Evolutionary conservation across 2,329 filamentous ascomycete species (phyloP), one percentile per base, ranked within the genome.

Genomic region (Hawksworthiomyces lignivorus): DNA sequence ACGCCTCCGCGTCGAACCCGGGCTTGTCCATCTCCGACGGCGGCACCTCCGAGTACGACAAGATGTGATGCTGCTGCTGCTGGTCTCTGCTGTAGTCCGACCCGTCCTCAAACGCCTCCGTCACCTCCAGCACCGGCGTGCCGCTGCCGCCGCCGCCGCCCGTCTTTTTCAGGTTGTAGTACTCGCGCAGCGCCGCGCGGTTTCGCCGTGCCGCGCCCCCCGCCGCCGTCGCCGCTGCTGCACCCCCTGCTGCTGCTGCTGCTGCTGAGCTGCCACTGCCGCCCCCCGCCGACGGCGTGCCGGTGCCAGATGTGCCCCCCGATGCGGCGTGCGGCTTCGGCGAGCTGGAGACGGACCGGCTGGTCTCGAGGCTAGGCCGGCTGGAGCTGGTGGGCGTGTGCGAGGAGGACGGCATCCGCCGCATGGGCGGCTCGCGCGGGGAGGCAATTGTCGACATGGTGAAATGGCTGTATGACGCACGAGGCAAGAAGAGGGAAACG

Each of bases 111-210:
- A 52, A 44, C 24, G 44, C 26, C 39, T 51, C 70, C 48, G 62
- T 76, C 54, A 62, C 66, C 55, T 66, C 63, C 35, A 63, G 62
- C 21, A 48, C 62, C 14, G 59, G 72, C 50, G 61, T 56, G 17
- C 52, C 53, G 28, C 56, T 62, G 24, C 18, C 17, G 31, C 11
- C 11, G 31, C 30, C 26, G 63, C 57, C 4, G 70, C 54, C 17
- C 14, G 56, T 53, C 49, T 67, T 68, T 50, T 80, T 82, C 37
- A 97, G 74, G 58, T 92, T 92, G 66, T 97, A 97, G 70, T 95
- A 97, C 58, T 96, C 88, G 54, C 92, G 84, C 17, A 97, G 74
- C 7, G 90, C 90, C 43, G 84, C 79, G 50, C 90, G 84, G 64
- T 94, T 94, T 48, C 72, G 70, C 49, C 67, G 72, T 44, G 59